Evolutionary conservation across 2,329 filamentous ascomycete species (phyloP).

Genomic region (Trichoderma pleuroti): DNA sequence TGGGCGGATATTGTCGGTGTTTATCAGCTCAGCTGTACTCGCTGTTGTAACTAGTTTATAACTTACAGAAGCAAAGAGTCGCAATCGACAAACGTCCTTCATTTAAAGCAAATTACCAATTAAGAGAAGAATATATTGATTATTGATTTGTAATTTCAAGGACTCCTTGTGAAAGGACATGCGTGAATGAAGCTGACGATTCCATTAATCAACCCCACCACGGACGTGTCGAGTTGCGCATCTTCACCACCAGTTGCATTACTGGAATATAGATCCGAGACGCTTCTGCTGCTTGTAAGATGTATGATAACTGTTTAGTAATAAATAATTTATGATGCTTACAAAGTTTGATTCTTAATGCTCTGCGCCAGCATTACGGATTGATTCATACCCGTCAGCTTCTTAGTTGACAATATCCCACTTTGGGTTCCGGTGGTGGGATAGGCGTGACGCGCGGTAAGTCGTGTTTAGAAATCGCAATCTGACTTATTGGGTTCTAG

Average conservation of each 20-base stretch:
- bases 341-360: not conserved
- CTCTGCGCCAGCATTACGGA: not conserved
- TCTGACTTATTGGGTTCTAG: not conserved
- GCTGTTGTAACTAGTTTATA: not conserved
- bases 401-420: not conserved
- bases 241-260: not conserved
- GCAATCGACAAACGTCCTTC: not conserved
- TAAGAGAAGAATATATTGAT: not conserved
- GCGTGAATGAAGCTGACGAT: not conserved
- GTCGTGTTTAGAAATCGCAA: not conserved
- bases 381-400: not conserved
- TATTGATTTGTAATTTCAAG: not conserved
- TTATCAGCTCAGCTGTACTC: not conserved
- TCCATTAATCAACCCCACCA: not conserved
- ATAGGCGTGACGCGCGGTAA: not conserved
- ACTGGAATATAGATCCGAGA: not conserved
- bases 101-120: not conserved
- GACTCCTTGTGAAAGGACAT: not conserved
- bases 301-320: not conserved
- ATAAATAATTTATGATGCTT: not conserved
- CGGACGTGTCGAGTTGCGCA: not conserved
- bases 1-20: constrained; percentile 6
- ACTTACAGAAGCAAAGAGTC: not conserved
- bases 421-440: not conserved
- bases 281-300: not conserved